Percentiles rank a stretch among this genome's conserved stretches.
phyloP scores from a whole-genome alignment of 768 basidiomycete genomes.

The Pisolithus marmoratus region DNA sequence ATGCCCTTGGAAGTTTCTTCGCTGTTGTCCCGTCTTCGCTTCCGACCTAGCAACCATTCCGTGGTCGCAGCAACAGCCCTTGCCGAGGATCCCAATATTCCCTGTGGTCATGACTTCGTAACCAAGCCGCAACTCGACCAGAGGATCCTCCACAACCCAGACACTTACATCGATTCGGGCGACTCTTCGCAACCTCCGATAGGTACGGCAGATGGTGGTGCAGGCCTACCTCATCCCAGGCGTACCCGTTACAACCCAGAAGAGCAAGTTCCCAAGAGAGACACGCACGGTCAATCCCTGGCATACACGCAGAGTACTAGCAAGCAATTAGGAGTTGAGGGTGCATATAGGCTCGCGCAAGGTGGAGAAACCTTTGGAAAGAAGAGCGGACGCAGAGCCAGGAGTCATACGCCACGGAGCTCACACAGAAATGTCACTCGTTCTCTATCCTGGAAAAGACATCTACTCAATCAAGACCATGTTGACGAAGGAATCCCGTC shows the following conservation, averaged over 20 bases:
- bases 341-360: slow-evolving; percentile 13
- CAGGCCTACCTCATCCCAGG: slow-evolving; percentile 3
- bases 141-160: slow-evolving; percentile 28
- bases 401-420: slow-evolving; percentile 8
- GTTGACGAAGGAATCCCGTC: slow-evolving; percentile 10
- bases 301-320: slow-evolving; percentile 10
- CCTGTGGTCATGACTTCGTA: background rate
- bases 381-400: slow-evolving; percentile 10
- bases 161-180: slow-evolving; percentile 19
- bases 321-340: slow-evolving; percentile 6
- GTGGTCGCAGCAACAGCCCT: slow-evolving; percentile 9
- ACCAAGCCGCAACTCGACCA: slow-evolving; percentile 12
- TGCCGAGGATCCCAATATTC: background rate
- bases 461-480: slow-evolving; percentile 4
- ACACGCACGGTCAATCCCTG: slow-evolving; percentile 1
- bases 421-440: slow-evolving; percentile 9
- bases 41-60: slow-evolving; percentile 17
- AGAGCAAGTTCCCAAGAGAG: background rate
- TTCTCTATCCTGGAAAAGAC: slow-evolving; percentile 17
- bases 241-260: background rate
- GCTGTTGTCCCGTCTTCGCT: slow-evolving; percentile 30
- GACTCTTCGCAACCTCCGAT: slow-evolving; percentile 18
- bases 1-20: slow-evolving; percentile 25
- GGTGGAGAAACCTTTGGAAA: slow-evolving; percentile 31
- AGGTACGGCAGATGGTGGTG: slow-evolving; percentile 11